Base-by-base conservation (phyloP, 2,329 filamentous ascomycete species). In the Hypomyces rosellus region DNA sequence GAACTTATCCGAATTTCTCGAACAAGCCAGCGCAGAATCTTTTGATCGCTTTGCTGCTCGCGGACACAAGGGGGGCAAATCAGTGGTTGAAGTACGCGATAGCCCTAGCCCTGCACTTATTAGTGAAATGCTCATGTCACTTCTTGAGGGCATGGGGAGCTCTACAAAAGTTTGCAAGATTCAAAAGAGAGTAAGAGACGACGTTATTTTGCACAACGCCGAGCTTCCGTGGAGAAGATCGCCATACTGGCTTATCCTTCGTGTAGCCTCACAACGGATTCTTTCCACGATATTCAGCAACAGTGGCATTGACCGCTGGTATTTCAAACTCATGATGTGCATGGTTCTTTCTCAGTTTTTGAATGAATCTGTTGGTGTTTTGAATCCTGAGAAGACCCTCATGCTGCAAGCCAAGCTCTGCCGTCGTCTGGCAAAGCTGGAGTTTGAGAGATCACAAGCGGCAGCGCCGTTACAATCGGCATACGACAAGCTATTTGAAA, bases 11-110 rank as follows among this genome's bases (percentile, higher is more conserved):
- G 52, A 54, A 0, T 83, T 85, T 49, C 63, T 86, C 0, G 74
- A 81, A 45, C 74, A 80, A 55, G 77, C 79, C 0, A 78, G 74
- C 51, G 63, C 66, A 0, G 77, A 84, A 51, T 65, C 70, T 0
- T 64, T 84, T 13, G 74, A 78, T 30, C 65, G 61, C 1, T 84
- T 85, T 52, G 71, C 74, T 0, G 76, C 78, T 0, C 63, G 65
- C 7, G 69, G 74, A 0, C 55, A 55, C 22, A 88, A 87, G 55
- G 77, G 25, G 8, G 25, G 20, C 8, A 11, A 3, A 30, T 30
- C 25, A 2, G 9, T 30, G 2, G 9, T 30, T 30, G 37, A 39
- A 18, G 37, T 18, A 39, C 37, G 37, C 37, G 37, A 39, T 39
- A 39, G 4, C 37, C 37, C 37, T n/a, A 39, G 37, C 37, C 37